These are phyloP conservation scores for Ceratocystis destructans DNA, from an alignment of 2,329 filamentous ascomycete species.

Conservation along the genomic window DNA sequence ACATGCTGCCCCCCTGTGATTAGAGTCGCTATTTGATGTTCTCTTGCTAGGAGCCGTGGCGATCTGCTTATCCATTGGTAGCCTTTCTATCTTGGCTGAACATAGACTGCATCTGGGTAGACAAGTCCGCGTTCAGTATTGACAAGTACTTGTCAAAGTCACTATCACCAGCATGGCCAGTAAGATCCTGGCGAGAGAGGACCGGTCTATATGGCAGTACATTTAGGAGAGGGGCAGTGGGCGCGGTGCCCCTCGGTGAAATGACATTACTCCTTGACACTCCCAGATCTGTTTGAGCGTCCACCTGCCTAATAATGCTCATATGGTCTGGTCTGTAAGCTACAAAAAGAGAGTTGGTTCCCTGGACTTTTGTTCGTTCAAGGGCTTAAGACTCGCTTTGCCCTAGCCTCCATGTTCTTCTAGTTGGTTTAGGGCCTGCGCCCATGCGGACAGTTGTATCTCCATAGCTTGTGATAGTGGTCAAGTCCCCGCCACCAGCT, in stretches of 20 bases:
- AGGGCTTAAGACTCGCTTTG: no score
- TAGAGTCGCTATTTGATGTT: not conserved
- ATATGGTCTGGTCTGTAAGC: no score
- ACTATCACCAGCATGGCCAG: not conserved
- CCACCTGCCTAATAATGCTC: no score
- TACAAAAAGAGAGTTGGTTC: no score
- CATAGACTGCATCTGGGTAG: not conserved
- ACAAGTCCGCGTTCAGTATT: not conserved
- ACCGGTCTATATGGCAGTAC: no score
- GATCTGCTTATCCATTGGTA: not conserved
- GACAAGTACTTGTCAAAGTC: not conserved
- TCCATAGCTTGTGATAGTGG: not conserved
- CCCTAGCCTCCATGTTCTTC: no score
- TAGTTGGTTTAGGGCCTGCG: not conserved
- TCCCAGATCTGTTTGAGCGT: no score
- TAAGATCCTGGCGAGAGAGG: not conserved
- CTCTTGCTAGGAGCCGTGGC: not conserved
- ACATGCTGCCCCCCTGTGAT: not conserved
- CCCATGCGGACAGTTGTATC: not conserved
- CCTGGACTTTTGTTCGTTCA: no score
- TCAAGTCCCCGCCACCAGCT: not conserved
- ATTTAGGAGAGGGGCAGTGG: no score
- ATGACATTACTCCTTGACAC: no score
- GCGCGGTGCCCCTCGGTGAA: no score
- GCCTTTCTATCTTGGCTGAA: not conserved